A percentile compares a stretch with the other conserved stretches of the same genome.
These are phyloP conservation scores for Yamadazyma friedrichii DNA, from an alignment of 1,139 yeast species.

Conservation along the genomic window DNA sequence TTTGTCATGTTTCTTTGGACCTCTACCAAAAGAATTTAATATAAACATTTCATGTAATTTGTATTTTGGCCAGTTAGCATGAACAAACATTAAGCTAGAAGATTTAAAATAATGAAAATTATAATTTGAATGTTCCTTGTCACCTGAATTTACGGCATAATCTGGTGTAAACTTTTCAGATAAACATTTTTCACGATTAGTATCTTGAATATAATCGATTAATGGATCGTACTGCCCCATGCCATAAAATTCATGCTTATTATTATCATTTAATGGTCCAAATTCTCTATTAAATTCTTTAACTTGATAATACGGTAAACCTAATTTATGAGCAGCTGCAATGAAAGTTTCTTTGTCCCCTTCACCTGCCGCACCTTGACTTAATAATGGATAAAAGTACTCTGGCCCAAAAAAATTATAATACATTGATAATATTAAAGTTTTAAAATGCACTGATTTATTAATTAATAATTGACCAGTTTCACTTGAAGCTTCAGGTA, in stretches of 20 bases:
- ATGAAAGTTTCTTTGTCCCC: constrained; percentile 59
- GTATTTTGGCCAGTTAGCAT: constrained; percentile 41
- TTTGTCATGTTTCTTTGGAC: constrained; percentile 18
- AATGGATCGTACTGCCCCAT: constrained; percentile 44
- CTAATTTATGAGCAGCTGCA: constrained; percentile 55
- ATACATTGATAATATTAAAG: constrained; percentile 53
- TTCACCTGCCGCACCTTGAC: constrained; percentile 39
- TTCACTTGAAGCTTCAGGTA: constrained; percentile 62
- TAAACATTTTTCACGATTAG: constrained; percentile 9
- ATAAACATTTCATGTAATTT: constrained; percentile 26
- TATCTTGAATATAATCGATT: constrained; percentile 28
- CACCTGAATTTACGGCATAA: constrained; percentile 22
- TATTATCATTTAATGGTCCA: constrained; percentile 25
- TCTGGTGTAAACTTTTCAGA: constrained; percentile 18
- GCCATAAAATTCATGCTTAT: constrained; percentile 29
- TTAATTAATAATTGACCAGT: constrained; percentile 58
- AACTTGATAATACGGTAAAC: constrained; percentile 54
- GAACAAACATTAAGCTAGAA: constrained; percentile 31
- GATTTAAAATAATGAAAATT: constrained; percentile 29
- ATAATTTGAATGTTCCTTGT: constrained; percentile 24
- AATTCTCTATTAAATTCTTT: constrained; percentile 39
- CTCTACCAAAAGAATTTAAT: constrained; percentile 26
- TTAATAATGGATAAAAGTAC: constrained; percentile 31
- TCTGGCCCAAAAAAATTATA: constrained; percentile 51
- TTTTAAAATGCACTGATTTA: constrained; percentile 48